A percentile compares a stretch with the other conserved stretches of the same genome.
Evolutionary conservation across 2,329 filamentous ascomycete genomes (phyloP).

Genomic region (Cladophialophora bantiana): DNA sequence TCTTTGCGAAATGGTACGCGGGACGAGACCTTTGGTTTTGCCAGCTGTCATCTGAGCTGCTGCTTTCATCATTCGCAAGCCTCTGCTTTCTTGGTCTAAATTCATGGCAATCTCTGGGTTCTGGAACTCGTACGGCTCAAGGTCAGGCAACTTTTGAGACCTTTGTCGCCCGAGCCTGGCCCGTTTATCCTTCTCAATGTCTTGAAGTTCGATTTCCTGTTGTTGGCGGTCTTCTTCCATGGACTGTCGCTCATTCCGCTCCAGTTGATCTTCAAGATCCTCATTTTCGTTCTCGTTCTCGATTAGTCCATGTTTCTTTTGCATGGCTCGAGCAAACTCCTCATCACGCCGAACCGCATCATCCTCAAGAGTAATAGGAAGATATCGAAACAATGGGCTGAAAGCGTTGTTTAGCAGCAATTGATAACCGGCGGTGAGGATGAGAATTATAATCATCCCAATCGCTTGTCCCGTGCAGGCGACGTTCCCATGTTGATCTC

Average conservation of each 20-base stretch:
- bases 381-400: conserved; percentile 80
- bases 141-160: conserved; percentile 43
- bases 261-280: conserved; percentile 55
- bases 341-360: conserved; percentile 91
- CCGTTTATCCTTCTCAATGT: conserved; percentile 44
- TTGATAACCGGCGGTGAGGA: conserved; percentile 80
- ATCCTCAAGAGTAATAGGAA: conserved; percentile 95
- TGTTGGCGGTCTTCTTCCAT: conserved; percentile 49
- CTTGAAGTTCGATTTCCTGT: conserved; percentile 58
- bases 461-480: conserved; percentile 79
- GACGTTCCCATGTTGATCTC: conserved; percentile 60
- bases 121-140: conserved; percentile 37
- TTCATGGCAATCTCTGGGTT: conserved; percentile 41
- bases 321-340: conserved; percentile 82
- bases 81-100: conserved; percentile 37
- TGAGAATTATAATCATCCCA: conserved; percentile 77
- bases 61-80: conserved; percentile 33
- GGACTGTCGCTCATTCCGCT: conserved; percentile 53
- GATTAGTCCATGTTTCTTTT: conserved; percentile 69
- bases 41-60: conserved; percentile 36
- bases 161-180: conserved; percentile 30
- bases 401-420: conserved; percentile 82
- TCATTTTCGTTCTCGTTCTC: conserved; percentile 60
- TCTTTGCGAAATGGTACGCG: conserved; percentile 22
- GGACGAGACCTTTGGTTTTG: conserved; percentile 34